Conservation (phyloP, 495 filamentous ascomycete species). For the Lasiosphaeris hirsuta region DNA sequence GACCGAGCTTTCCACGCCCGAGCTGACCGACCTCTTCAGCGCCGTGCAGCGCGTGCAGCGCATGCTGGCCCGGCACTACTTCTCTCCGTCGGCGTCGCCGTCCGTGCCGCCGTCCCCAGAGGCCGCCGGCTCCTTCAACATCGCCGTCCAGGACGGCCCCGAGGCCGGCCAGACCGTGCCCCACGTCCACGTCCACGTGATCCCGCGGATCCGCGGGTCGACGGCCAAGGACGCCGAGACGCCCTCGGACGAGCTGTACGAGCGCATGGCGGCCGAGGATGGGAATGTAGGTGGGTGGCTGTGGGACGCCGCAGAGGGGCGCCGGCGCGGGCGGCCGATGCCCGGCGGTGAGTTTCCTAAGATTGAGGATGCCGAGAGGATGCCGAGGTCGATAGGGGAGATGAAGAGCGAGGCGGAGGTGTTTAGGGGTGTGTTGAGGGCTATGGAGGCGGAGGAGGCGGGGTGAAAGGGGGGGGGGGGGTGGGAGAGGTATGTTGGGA, state of each 20-base stretch:
- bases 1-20: constrained; percentile 65
- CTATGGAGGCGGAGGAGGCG: constrained; percentile 30
- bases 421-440: constrained; percentile 46
- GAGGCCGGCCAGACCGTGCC: constrained; percentile 86
- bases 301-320: constrained; percentile 39
- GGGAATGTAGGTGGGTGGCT: constrained; percentile 71
- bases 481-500: background rate
- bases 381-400: constrained; percentile 64
- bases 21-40: constrained; percentile 79
- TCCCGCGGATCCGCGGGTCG: constrained; percentile 59
- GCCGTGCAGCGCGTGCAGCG: constrained; percentile 77
- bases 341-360: constrained; percentile 46
- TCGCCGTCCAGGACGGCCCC: constrained; percentile 86
- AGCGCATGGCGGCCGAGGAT: constrained; percentile 76
- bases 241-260: constrained; percentile 65
- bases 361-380: constrained; percentile 66
- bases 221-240: constrained; percentile 47
- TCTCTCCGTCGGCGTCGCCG: constrained; percentile 30
- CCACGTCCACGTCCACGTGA: constrained; percentile 92
- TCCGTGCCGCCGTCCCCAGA: constrained; percentile 19
- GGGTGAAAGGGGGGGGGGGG: constrained; percentile 14
- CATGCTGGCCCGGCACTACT: constrained; percentile 73
- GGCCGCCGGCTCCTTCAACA: constrained; percentile 64
- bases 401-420: constrained; percentile 76
- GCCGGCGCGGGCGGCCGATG: constrained; percentile 31